Evolutionary conservation across 1,284 basidiomycete genomes (phyloP).

Genomic region (Ganoderma lingzhi): DNA sequence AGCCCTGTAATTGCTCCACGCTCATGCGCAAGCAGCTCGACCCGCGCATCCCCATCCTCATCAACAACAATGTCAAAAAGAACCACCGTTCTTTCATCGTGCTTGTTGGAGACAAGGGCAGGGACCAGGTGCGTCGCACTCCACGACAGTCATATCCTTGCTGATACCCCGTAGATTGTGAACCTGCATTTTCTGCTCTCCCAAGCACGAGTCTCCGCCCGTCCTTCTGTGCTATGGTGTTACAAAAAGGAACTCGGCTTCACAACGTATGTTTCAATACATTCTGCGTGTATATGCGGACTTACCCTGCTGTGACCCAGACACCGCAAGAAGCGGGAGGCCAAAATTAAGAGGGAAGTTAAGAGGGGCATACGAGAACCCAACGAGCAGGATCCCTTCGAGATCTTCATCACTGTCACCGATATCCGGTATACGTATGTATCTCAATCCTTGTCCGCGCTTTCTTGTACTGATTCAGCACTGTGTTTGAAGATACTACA

Average conservation of each 20-base stretch:
- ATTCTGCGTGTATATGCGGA: background rate
- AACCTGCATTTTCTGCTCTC: slow-evolving; percentile 96
- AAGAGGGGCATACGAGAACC: slow-evolving; percentile 94
- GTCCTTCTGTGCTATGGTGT: slow-evolving; percentile 95
- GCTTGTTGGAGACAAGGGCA: slow-evolving; percentile 93
- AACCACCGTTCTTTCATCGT: slow-evolving; percentile 98
- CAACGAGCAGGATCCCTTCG: slow-evolving; percentile 97
- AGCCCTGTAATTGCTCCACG: background rate
- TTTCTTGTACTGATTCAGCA: slow-evolving; percentile 2
- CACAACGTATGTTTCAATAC: slow-evolving; percentile 68
- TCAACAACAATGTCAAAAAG: slow-evolving; percentile 92
- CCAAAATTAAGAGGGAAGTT: slow-evolving; percentile 94
- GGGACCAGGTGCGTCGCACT: slow-evolving; percentile 79
- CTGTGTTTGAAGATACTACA: slow-evolving; percentile 70
- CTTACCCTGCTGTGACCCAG: slow-evolving; percentile 47
- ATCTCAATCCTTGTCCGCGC: background rate
- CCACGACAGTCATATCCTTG: background rate
- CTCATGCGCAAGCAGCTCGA: slow-evolving; percentile 87
- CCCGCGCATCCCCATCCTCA: slow-evolving; percentile 91
- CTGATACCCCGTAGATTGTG: slow-evolving; percentile 69
- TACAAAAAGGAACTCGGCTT: slow-evolving; percentile 98
- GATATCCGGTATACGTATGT: slow-evolving; percentile 96
- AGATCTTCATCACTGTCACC: slow-evolving; percentile 98
- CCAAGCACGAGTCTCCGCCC: slow-evolving; percentile 87
- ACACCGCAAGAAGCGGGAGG: slow-evolving; percentile 96